Conservation (phyloP, 208 protist genomes). For the Trypanosoma vivax region DNA sequence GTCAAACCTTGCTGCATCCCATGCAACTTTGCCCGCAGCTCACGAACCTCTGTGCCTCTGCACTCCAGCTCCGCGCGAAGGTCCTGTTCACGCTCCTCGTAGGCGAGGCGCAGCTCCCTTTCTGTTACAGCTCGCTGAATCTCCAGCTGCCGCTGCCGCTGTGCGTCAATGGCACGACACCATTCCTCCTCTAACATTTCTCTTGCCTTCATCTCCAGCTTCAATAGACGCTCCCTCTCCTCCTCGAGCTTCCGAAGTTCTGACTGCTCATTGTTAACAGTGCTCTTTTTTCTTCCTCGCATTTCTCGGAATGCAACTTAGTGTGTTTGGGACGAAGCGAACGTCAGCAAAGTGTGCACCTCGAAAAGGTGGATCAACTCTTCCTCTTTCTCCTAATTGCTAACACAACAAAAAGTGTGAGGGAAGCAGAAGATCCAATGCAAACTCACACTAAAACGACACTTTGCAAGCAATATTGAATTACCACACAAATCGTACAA, state of each 20-base stretch:
- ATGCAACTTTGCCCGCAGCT: conserved; percentile 39
- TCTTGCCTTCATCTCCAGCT: conserved; percentile 47
- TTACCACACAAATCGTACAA: too few relatives aligned
- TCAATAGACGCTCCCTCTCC: conserved; percentile 39
- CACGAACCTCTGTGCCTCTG: conserved; percentile 32
- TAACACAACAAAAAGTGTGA: too few relatives aligned
- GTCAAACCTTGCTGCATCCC: conserved; percentile 44
- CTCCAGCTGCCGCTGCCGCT: conserved; percentile 39
- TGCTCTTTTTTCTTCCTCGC: conserved; percentile 32
- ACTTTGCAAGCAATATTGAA: too few relatives aligned
- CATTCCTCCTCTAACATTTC: conserved; percentile 63
- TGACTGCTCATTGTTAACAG: conserved; percentile 27
- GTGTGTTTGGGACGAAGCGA: too few relatives aligned
- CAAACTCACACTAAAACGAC: too few relatives aligned
- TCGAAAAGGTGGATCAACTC: too few relatives aligned
- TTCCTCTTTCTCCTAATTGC: too few relatives aligned
- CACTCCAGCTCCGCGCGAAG: conserved; percentile 29
- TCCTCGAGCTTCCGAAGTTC: conserved; percentile 40
- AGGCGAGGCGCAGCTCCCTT: conserved; percentile 28
- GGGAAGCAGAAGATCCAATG: too few relatives aligned
- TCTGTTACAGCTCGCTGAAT: conserved; percentile 42
- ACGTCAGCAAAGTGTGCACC: too few relatives aligned
- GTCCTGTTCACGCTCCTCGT: conserved; percentile 44
- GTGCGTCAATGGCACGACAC: conserved; percentile 32
- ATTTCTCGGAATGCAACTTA: conserved; percentile 18